Evolutionary conservation across 2,329 filamentous ascomycete species (phyloP), one percentile per base, ranked within the genome.

Genomic region (Stagonosporopsis rhizophila): DNA sequence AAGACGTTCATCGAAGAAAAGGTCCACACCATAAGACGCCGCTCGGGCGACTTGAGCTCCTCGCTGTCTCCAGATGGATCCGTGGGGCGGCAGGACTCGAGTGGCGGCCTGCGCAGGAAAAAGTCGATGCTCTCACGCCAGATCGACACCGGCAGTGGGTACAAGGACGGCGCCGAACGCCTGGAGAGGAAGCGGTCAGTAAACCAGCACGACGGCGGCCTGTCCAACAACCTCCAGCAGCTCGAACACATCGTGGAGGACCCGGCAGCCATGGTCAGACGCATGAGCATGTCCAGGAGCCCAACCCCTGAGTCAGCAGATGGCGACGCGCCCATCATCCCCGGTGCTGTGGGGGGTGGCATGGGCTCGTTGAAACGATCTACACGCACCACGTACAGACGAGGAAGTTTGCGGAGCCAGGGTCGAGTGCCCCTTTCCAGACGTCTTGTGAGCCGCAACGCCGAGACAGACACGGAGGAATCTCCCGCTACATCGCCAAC

Each of bases 71-170:
- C 83, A 6, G 83, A 89, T 60, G 78, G 82, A 65, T 54, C 62
- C 20, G 59, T 85, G 69, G 80, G 86, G 59, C 75, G 83, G 77
- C 77, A 85, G 77, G 73, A 79, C 12, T 86, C 82, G 4, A 69
- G 77, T 5, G 85, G 85, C 15, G 84, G 89, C 35, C 74, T 98
- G 60, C 84, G 88, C 65, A 86, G 95, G 67, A 96, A 96, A 77
- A 96, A 95, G 77, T 98, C 94, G 0, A 97, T 96, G 91, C 82
- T 99, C 5, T 98, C 94, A 6, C 86, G 89, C 55, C 93, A 98
- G 74, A 90, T 99, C 56, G 90, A 96, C 65, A 90, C 86, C 62
- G 86, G 87, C 17, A 83, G 86, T 34, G 87, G 86, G 35, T 96
- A 95, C 72, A 83, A 89, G 59, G 92, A 97, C 78, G 93, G 92